Percentiles rank a stretch among this genome's conserved stretches.
These are phyloP conservation scores for Penicillium paneum DNA, from an alignment of 2,329 filamentous ascomycete genomes.

Conservation along the genomic window DNA sequence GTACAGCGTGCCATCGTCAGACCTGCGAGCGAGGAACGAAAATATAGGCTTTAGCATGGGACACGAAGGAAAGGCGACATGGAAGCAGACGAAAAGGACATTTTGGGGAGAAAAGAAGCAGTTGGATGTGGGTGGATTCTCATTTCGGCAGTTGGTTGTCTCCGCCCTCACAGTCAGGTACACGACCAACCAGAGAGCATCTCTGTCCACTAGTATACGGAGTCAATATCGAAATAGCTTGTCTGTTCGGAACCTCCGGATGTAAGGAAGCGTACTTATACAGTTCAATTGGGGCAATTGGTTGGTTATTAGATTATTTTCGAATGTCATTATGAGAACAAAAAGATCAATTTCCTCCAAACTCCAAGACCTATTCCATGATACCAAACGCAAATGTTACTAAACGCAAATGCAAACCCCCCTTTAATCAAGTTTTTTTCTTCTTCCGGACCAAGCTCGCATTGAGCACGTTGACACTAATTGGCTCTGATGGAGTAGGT, in stretches of 20 bases:
- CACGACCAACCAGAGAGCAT: not conserved
- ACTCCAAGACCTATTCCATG: not conserved
- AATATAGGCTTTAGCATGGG: slow-evolving; percentile 32
- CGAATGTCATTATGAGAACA: not conserved
- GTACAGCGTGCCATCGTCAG: slow-evolving; percentile 28
- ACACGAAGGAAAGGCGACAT: slow-evolving; percentile 6
- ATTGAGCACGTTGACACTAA: slow-evolving; percentile 39
- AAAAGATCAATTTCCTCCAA: not conserved
- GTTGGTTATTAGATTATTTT: not conserved
- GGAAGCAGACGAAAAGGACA: slow-evolving; percentile 11
- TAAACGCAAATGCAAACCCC: not conserved
- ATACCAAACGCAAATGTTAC: not conserved
- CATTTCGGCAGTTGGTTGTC: slow-evolving; percentile 9
- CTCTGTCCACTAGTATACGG: not conserved
- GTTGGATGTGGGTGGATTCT: slow-evolving; percentile 12
- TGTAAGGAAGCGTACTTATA: not conserved
- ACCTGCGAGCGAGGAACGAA: slow-evolving; percentile 20
- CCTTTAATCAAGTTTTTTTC: slow-evolving; percentile 34
- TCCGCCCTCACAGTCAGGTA: not conserved
- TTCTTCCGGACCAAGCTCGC: slow-evolving; percentile 41
- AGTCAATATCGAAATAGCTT: not conserved
- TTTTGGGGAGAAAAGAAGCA: slow-evolving; percentile 14
- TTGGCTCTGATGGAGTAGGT: slow-evolving; percentile 10
- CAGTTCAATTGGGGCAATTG: not conserved
- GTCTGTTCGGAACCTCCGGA: not conserved